Percentiles rank a stretch among this genome's conserved stretches.
Conservation (phyloP, 106 monocot species). For the Dioscorea zingiberensis region DNA sequence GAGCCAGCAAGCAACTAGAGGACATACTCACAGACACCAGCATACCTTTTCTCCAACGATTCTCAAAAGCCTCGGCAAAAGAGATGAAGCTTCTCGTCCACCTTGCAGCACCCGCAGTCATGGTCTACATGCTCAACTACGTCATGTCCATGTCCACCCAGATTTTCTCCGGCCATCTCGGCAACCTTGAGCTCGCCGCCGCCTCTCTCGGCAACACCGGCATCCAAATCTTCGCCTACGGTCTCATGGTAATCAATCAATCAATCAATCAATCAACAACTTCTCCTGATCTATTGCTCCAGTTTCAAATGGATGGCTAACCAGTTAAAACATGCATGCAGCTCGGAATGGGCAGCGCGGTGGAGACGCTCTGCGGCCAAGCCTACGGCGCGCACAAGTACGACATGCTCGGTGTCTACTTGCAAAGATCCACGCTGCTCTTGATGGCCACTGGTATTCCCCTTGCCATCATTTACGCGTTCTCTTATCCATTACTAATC, state of each 20-base stretch:
- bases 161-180: slow-evolving; percentile 81
- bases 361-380: slow-evolving; percentile 91
- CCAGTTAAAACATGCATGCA: too few species aligned
- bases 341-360: slow-evolving; percentile 93
- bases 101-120: slow-evolving; percentile 62
- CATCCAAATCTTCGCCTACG: slow-evolving; percentile 83
- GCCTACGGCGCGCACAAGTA: slow-evolving; percentile 68
- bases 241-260: slow-evolving; percentile 56
- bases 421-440: slow-evolving; percentile 69
- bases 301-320: too few species aligned
- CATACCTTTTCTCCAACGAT: slow-evolving; percentile 15
- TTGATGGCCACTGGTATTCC: slow-evolving; percentile 59
- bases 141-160: slow-evolving; percentile 83
- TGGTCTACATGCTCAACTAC: slow-evolving; percentile 84
- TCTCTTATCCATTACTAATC: slow-evolving; percentile 49
- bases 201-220: slow-evolving; percentile 84
- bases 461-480: slow-evolving; percentile 52
- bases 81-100: slow-evolving; percentile 47
- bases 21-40: slow-evolving; percentile 32
- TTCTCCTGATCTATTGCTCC: not conserved
- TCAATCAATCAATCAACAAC: too few species aligned
- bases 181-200: slow-evolving; percentile 85
- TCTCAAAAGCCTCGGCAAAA: slow-evolving; percentile 22
- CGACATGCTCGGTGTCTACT: slow-evolving; percentile 83
- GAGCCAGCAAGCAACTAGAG: slow-evolving; percentile 31